These are phyloP conservation scores for Aspergillus sp. DNA, from an alignment of 2,329 filamentous ascomycete species.

Conservation along the genomic window DNA sequence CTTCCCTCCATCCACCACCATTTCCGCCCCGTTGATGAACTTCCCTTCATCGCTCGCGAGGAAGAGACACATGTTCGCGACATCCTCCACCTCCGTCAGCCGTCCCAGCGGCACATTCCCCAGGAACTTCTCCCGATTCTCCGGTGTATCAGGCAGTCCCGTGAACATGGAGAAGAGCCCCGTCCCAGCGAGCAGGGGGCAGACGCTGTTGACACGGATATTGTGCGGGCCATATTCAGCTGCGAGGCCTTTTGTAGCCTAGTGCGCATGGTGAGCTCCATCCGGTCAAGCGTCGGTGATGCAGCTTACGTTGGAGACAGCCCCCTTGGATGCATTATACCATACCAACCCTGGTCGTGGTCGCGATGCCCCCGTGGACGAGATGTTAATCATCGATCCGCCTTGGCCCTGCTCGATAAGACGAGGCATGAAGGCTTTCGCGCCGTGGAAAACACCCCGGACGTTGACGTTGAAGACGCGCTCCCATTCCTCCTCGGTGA, in stretches of 20 bases:
- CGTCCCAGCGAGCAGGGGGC: conserved; percentile 55
- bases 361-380: conserved; percentile 35
- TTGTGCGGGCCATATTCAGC: conserved; percentile 60
- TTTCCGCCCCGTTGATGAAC: conserved; percentile 65
- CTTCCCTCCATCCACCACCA: conserved; percentile 55
- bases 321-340: conserved; percentile 40
- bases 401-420: conserved; percentile 34
- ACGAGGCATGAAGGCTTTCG: conserved; percentile 26
- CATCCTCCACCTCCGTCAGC: conserved; percentile 46
- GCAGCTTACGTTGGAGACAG: conserved; percentile 34
- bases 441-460: conserved; percentile 34
- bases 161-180: conserved; percentile 47
- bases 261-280: conserved; percentile 5
- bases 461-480: conserved; percentile 39
- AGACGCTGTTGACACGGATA: conserved; percentile 44
- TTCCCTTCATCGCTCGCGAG: conserved; percentile 62
- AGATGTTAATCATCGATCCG: conserved; percentile 39
- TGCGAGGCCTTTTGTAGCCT: conserved; percentile 59
- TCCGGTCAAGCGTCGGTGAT: too few species aligned
- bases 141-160: conserved; percentile 37
- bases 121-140: conserved; percentile 38
- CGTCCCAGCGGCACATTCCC: conserved; percentile 38
- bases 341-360: conserved; percentile 38
- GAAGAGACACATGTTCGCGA: conserved; percentile 63
- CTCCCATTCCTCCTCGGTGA: conserved; percentile 38